Base-by-base conservation (phyloP, 495 filamentous ascomycete genomes). In the Cercophora samala region DNA sequence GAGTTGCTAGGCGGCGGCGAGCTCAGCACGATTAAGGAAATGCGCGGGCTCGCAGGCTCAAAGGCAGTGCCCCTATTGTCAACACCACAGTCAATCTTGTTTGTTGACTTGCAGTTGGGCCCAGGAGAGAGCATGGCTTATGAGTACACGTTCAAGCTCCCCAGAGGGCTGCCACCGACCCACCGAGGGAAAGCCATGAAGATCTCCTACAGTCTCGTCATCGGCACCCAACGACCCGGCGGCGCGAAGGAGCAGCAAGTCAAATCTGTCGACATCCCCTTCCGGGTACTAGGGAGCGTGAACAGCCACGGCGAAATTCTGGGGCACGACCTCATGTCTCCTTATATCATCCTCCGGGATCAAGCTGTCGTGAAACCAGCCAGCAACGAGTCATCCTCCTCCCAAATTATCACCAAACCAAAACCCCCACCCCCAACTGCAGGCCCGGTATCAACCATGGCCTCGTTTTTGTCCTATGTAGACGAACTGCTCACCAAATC, bases 51-150 rank as follows among this genome's bases (percentile, higher is more conserved):
- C 64, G 88, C 89, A 25, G 86, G 81, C 69, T 89, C 93, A 18
- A 91, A 90, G 74, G 89, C 90, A 21, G 89, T 99, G 52, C 95
- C 95, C 3, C 82, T 99, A 52, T 77, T 99, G 21, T 96, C 93
- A 23, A 97, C 95, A 8, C 92, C 94, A n/a, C 95, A 98, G 77
- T 97, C 93, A 5, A 92, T 99, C 67, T 82, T 99, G 18, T 99
- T 99, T 72, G 94, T 99, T 51, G 93, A 99, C 74, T 83, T 98
- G 37, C 87, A 89, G 71, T 82, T 99, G 19, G 88, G 84, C 18
- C 93, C 96, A 0, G 95, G 95, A 3, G 93, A 99, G 75, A 96
- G 92, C 75, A 89, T 87, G 74, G 89, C 89, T 61, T 98, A 90
- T 74, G 88, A 87, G 18, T 99, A 97, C 73, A 83, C 88, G 11